Conservation (phyloP, 2,329 filamentous ascomycete species). For the Aspergillus sp. region DNA sequence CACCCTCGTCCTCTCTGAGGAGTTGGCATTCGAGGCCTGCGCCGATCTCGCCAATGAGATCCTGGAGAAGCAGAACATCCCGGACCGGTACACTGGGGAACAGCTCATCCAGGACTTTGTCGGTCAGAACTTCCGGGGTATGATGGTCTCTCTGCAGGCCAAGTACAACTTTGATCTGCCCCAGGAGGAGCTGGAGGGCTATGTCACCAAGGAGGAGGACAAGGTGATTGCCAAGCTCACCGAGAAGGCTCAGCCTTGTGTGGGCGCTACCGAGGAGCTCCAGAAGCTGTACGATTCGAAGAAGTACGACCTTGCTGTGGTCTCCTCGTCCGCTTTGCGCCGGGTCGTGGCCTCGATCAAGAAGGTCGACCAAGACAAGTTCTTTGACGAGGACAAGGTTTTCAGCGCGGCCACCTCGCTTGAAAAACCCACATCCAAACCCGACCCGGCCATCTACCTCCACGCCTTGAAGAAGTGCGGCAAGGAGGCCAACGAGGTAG, state of each 20-base stretch:
- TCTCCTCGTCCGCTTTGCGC: constrained; percentile 75
- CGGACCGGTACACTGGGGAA: constrained; percentile 72
- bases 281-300: constrained; percentile 60
- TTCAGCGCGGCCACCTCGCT: constrained; percentile 82
- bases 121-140: constrained; percentile 91
- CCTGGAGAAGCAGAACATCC: constrained; percentile 64
- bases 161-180: constrained; percentile 72
- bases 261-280: constrained; percentile 67
- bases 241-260: constrained; percentile 65
- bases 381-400: constrained; percentile 71
- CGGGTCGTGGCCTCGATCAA: constrained; percentile 75
- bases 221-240: constrained; percentile 79
- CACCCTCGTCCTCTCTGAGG: constrained; percentile 89
- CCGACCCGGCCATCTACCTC: constrained; percentile 84
- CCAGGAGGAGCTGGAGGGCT: constrained; percentile 67
- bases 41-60: constrained; percentile 87
- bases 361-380: constrained; percentile 76
- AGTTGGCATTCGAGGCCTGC: constrained; percentile 87
- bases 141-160: constrained; percentile 74
- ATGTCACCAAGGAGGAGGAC: constrained; percentile 76
- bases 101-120: constrained; percentile 83
- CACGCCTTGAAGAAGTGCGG: constrained; percentile 72
- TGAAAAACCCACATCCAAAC: constrained; percentile 79
- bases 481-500: constrained; percentile 67
- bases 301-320: constrained; percentile 74